Evolutionary conservation across 148 eudicot genomes (phyloP), one percentile per base, ranked within the genome.

Genomic region (Bassia scoparia): DNA sequence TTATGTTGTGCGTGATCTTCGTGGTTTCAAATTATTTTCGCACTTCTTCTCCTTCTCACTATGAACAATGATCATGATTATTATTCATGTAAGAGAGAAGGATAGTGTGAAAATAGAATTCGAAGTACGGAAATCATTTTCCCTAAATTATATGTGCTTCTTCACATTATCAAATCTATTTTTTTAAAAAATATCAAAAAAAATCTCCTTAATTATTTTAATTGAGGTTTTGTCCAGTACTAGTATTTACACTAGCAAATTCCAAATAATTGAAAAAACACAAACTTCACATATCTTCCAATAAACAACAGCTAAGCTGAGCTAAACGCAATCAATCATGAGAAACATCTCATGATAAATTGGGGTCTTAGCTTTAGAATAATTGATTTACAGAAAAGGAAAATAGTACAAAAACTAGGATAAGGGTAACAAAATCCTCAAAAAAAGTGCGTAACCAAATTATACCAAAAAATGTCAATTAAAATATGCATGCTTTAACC

Each of bases 181-280:
- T n/a, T n/a, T n/a, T n/a, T n/a, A n/a, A n/a, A n/a, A n/a, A n/a
- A n/a, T n/a, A n/a, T 26, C 68, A 61, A 27, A 35, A 14, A 34
- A 11, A 41, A 52, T 52, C 52, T 18, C 23, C 30, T 75, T 48
- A 46, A 59, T 30, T 43, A 26, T 30, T 43, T 68, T 48, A 59
- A 60, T 46, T 26, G 53, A 69, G 26, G 61, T 37, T 38, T 49
- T 77, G 61, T 16, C 62, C 18, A 69, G 67, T 29, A 76, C 3
- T 67, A 34, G 18, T 10, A 41, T 41, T 41, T 11, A 14, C 68
- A 9, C n/a, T n/a, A 44, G 69, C 43, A 35, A 63, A 54, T 53
- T 63, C 26, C 54, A 27, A 71, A 71, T 77, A 56, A 77, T 77
- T 66, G 67, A 43, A 14, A 31, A 53, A 77, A 27, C 37, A 37